Conservation (phyloP, 2,329 filamentous ascomycete genomes). For the Microsporum ferrugineum region DNA sequence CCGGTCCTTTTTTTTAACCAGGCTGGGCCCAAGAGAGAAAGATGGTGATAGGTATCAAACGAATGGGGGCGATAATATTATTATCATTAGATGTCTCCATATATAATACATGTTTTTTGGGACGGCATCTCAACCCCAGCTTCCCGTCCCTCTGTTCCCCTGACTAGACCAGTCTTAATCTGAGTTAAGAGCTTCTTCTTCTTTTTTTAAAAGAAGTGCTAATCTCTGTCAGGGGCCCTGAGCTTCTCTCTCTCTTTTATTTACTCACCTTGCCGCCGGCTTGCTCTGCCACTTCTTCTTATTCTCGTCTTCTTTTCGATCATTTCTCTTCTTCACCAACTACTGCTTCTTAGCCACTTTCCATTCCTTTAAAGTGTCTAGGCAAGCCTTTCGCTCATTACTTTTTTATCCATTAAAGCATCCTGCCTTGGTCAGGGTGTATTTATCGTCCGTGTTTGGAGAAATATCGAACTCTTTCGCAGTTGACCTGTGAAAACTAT, state of each 20-base stretch:
- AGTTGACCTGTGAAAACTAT: slow-evolving; percentile 23
- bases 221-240: not conserved
- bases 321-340: not conserved
- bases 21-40: too few relatives aligned
- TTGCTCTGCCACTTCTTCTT: not conserved
- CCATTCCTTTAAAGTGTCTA: slow-evolving; percentile 18
- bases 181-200: slow-evolving; percentile 4
- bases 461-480: slow-evolving; percentile 11
- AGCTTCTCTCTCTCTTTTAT: slow-evolving; percentile 13
- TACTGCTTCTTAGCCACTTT: slow-evolving; percentile 16
- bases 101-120: not conserved
- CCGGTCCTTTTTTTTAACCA: not conserved
- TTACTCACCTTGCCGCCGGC: slow-evolving; percentile 15
- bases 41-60: too few relatives aligned
- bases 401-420: not conserved
- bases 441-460: slow-evolving; percentile 10
- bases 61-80: not conserved
- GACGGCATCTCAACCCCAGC: slow-evolving; percentile 12
- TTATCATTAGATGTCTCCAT: not conserved
- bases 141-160: slow-evolving; percentile 4
- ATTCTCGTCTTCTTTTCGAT: not conserved
- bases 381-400: slow-evolving; percentile 14
- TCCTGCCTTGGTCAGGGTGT: slow-evolving; percentile 21
- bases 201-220: not conserved
- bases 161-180: slow-evolving; percentile 9